Evolutionary conservation across 2,329 filamentous ascomycete species (phyloP), one percentile per base, ranked within the genome.

Genomic region (Aureobasidium sp.): DNA sequence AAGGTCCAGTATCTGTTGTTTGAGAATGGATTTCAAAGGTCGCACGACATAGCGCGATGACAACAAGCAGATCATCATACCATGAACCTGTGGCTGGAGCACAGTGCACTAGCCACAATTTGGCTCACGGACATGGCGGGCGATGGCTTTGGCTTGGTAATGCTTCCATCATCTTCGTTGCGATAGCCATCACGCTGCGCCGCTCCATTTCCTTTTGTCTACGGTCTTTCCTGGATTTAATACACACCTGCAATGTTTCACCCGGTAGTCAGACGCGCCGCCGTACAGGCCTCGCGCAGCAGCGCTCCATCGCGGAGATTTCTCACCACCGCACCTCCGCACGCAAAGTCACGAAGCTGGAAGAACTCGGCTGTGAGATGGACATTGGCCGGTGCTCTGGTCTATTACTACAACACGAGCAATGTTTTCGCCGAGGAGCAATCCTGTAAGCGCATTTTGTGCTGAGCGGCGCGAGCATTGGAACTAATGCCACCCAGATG

Each of bases 321-420:
- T 70, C 75, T 85, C 69, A 86, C 79, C 77, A 83, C 81, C 67
- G 78, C 78, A 65, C 77, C 81, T 60, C 78, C 87, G 3, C 80
- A 84, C 66, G 78, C 84, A 70, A 89, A 86, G 77, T 85, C 85
- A 69, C 80, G 90, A 73, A 89, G 86, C 72, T 96, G 90, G 89
- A 96, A 92, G 82, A 88, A 86, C 73, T 81, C 86, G 57, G 81
- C 81, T 4, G 73, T 84, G 69, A 83, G 93, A 78, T 88, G 91
- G 84, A 90, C 86, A 66, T 72, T 94, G 61, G 92, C 90, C 0
- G 81, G 79, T 63, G 90, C 83, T 25, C 86, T 87, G 49, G 78
- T 97, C 54, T 99, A 97, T 78, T 97, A 90, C 76, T 99, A 97
- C 76, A 96, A 91, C 79, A 97, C 91, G 8, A 93, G 88, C 70